Evolutionary conservation across 2,329 filamentous ascomycete genomes (phyloP).

Genomic region (Apiospora pterosperma): DNA sequence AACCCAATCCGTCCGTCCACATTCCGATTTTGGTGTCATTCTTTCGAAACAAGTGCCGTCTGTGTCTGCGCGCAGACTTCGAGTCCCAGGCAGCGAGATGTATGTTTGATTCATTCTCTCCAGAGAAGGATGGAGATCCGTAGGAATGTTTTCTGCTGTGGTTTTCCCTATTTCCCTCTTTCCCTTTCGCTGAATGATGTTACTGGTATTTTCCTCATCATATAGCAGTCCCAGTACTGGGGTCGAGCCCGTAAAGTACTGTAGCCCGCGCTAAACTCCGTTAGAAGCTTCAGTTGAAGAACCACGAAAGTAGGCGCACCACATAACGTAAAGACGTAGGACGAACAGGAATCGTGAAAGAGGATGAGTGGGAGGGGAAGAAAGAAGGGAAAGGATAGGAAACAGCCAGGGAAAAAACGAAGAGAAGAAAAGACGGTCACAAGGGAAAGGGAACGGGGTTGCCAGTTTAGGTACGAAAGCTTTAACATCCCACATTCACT

Average conservation of each 20-base stretch:
- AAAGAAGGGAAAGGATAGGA: background rate
- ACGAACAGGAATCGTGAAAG: slow-evolving; percentile 3
- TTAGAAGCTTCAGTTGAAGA: slow-evolving; percentile 5
- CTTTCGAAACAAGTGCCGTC: slow-evolving; percentile 6
- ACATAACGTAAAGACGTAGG: slow-evolving; percentile 3
- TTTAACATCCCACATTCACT: slow-evolving; percentile 8
- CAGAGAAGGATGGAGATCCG: background rate
- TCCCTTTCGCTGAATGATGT: background rate
- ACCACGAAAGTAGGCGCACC: slow-evolving; percentile 2
- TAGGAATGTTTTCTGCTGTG: background rate
- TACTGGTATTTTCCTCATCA: background rate
- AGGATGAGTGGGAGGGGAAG: slow-evolving; percentile 10
- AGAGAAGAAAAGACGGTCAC: slow-evolving; percentile 19
- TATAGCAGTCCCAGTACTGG: background rate
- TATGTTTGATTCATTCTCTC: background rate
- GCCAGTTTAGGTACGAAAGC: slow-evolving; percentile 24
- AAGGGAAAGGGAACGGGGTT: slow-evolving; percentile 27
- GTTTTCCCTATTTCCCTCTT: background rate
- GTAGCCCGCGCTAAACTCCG: slow-evolving; percentile 8
- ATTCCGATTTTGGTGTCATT: slow-evolving; percentile 6
- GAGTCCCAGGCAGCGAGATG: background rate
- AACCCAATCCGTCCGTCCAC: slow-evolving; percentile 2
- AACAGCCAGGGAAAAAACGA: slow-evolving; percentile 8
- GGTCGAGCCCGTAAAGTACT: background rate
- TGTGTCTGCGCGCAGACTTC: slow-evolving; percentile 3